Evolutionary conservation across 345 rosid species (phyloP).

Genomic region (Heritiera fomes): DNA sequence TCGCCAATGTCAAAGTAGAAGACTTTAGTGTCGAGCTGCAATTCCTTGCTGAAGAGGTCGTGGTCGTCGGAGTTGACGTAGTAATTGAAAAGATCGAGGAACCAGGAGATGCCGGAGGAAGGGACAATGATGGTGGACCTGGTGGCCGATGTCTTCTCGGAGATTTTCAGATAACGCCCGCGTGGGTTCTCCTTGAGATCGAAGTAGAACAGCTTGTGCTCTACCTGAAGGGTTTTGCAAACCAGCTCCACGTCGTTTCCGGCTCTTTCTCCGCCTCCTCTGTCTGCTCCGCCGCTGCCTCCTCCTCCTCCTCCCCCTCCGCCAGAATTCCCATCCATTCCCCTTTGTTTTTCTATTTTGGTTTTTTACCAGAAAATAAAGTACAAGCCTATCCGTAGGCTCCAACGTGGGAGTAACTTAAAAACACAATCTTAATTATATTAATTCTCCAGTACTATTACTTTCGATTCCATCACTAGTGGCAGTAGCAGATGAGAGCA

Average conservation of each 20-base stretch:
- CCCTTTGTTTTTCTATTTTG: not conserved
- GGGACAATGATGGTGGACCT: constrained; percentile 99
- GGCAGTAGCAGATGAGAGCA: too few species aligned
- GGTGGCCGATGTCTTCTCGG: constrained; percentile 98
- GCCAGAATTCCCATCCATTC: constrained; percentile 24
- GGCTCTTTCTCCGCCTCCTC: constrained; percentile 19
- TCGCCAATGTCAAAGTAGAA: constrained; percentile 98
- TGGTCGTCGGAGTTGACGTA: constrained; percentile 88
- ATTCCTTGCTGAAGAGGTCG: constrained; percentile 89
- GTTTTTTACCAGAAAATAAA: not conserved
- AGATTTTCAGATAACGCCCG: constrained; percentile 91
- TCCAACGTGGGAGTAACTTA: not conserved
- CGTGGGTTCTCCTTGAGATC: constrained; percentile 30
- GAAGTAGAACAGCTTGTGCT: constrained; percentile 5
- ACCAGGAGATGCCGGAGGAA: constrained; percentile 96
- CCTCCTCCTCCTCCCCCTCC: constrained; percentile 18
- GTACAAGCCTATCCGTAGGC: not conserved
- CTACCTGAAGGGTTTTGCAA: constrained; percentile 95
- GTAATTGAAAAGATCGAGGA: constrained; percentile 96
- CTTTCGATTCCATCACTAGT: too few species aligned
- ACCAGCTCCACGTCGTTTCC: constrained; percentile 79
- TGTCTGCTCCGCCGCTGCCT: not conserved
- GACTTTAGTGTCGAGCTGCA: constrained; percentile 97
- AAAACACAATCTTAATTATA: too few species aligned
- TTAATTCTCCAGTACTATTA: too few species aligned